A percentile compares a stretch with the other conserved stretches of the same genome.
Conservation (phyloP, 148 eudicot genomes). For the Beta vulgaris region DNA sequence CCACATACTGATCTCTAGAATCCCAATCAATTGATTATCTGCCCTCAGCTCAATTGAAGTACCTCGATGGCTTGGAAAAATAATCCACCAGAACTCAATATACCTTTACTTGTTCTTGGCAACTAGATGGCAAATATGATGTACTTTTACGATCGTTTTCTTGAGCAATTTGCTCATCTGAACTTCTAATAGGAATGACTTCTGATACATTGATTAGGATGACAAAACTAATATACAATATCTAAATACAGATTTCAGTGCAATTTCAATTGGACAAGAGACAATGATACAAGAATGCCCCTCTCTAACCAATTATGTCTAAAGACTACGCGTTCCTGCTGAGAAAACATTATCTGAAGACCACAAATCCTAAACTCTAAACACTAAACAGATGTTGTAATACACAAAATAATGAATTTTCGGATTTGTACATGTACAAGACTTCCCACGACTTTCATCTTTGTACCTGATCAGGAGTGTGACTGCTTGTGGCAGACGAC, state of each 20-base stretch:
- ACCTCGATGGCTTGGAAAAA: too few relatives aligned
- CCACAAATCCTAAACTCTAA: slow-evolving; percentile 26
- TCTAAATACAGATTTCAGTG: slow-evolving; percentile 15
- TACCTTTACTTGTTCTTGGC: too few relatives aligned
- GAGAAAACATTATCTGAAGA: slow-evolving; percentile 20
- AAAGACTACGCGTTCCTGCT: slow-evolving; percentile 15
- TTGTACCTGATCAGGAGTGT: slow-evolving; percentile 63
- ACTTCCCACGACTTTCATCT: slow-evolving; percentile 35
- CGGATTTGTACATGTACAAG: slow-evolving; percentile 27
- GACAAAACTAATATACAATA: slow-evolving; percentile 19
- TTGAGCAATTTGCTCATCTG: slow-evolving; percentile 16
- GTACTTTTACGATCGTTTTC: too few relatives aligned
- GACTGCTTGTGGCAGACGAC: slow-evolving; percentile 67
- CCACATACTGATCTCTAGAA: too few relatives aligned
- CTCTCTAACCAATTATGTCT: slow-evolving; percentile 17
- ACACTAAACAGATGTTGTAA: slow-evolving; percentile 17
- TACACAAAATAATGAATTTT: slow-evolving; percentile 31
- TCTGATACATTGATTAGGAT: slow-evolving; percentile 5
- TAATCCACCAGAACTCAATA: too few relatives aligned
- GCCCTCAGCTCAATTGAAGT: too few relatives aligned
- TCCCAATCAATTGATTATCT: too few relatives aligned
- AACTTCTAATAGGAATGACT: not conserved
- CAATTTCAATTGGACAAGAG: slow-evolving; percentile 17
- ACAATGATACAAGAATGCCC: slow-evolving; percentile 25
- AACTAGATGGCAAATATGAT: too few relatives aligned